These are phyloP conservation scores for Pyrrhoderma lamaoense DNA, from an alignment of 1,284 basidiomycete species.

Conservation along the genomic window DNA sequence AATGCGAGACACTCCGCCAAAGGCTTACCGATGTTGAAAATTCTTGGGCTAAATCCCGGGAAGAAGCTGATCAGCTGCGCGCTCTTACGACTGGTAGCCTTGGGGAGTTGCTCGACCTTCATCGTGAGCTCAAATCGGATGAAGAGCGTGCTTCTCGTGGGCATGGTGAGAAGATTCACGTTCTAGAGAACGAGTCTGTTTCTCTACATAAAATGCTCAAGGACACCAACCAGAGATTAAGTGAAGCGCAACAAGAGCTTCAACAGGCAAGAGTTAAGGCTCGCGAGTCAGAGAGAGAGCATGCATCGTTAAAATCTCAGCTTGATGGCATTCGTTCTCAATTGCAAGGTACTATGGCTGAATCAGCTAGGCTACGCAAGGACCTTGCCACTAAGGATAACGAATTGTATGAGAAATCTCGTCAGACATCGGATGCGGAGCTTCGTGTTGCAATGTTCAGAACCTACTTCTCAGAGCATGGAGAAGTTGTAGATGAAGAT, in stretches of 20 bases:
- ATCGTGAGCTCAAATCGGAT: conserved; percentile 72
- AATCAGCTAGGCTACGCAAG: conserved; percentile 66
- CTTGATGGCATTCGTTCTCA: conserved; percentile 74
- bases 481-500: conserved; percentile 68
- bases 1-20: conserved; percentile 61
- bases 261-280: conserved; percentile 61
- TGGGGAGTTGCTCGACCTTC: conserved; percentile 78
- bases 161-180: conserved; percentile 74
- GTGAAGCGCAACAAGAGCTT: conserved; percentile 65
- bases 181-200: conserved; percentile 70
- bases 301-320: conserved; percentile 68
- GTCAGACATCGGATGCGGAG: conserved; percentile 66
- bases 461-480: conserved; percentile 85
- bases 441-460: conserved; percentile 79
- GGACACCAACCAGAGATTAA: conserved; percentile 65
- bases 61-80: conserved; percentile 83
- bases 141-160: conserved; percentile 68
- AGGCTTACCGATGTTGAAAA: conserved; percentile 74
- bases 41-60: conserved; percentile 80
- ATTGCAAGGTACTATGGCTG: conserved; percentile 64
- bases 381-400: conserved; percentile 64
- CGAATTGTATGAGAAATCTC: conserved; percentile 59
- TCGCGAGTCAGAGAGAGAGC: conserved; percentile 64
- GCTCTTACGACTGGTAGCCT: conserved; percentile 78
- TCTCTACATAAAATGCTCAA: conserved; percentile 73